A percentile compares a stretch with the other conserved stretches of the same genome.
phyloP scores from a whole-genome alignment of 805 yeast genomes.

The Teunomyces stri region DNA sequence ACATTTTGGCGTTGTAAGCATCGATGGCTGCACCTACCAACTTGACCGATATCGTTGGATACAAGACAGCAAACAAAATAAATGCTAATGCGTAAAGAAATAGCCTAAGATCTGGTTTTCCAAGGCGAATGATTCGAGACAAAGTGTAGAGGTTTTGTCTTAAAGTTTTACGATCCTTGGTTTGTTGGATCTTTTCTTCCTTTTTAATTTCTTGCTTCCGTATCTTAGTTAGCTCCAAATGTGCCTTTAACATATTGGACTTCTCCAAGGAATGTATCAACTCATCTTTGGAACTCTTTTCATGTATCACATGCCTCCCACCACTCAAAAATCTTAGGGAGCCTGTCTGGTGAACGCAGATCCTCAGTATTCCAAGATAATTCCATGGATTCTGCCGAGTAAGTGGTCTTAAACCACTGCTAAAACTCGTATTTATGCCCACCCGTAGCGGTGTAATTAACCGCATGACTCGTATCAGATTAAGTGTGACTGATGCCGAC shows the following conservation, averaged over 20 bases:
- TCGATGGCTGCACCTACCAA: conserved; percentile 44
- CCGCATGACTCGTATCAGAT: conserved; percentile 1
- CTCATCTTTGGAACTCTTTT: background rate
- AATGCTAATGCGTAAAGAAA: conserved; percentile 40
- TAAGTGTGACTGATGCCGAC: background rate
- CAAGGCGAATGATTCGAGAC: conserved; percentile 36
- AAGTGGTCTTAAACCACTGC: background rate
- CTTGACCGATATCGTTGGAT: conserved; percentile 43
- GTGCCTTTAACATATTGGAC: conserved; percentile 21
- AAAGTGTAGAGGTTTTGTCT: conserved; percentile 35
- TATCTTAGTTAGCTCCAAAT: conserved; percentile 26
- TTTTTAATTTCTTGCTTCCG: conserved; percentile 23
- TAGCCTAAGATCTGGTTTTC: conserved; percentile 37
- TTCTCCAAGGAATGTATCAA: conserved; percentile 4
- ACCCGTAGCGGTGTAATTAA: background rate
- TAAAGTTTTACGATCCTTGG: conserved; percentile 26
- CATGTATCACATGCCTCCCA: background rate
- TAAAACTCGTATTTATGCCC: background rate
- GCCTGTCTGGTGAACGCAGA: background rate
- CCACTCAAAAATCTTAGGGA: background rate
- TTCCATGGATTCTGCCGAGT: background rate
- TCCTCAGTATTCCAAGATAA: background rate
- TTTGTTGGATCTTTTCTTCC: conserved; percentile 28
- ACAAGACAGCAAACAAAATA: conserved; percentile 42
- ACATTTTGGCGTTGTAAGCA: conserved; percentile 34